Evolutionary conservation across 371 early-diverging fungal genomes (phyloP).

Genomic region (Mucor indicus): DNA sequence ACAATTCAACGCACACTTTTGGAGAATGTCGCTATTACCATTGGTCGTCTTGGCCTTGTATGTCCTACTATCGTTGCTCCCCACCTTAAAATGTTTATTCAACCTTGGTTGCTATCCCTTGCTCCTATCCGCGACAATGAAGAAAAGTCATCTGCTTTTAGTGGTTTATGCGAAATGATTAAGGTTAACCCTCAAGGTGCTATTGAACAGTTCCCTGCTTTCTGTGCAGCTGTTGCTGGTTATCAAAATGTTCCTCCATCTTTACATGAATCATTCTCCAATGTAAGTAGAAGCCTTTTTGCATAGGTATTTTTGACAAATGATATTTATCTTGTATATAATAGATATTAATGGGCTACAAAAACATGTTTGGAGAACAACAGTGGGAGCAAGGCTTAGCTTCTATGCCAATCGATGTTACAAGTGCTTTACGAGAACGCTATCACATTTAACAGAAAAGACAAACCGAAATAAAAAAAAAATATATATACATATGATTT

Average conservation of each 20-base stretch:
- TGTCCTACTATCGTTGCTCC: conserved; percentile 81
- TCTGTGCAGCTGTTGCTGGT: conserved; percentile 71
- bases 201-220: conserved; percentile 61
- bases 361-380: conserved; percentile 67
- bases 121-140: conserved; percentile 79
- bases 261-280: conserved; percentile 68
- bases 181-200: conserved; percentile 84
- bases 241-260: conserved; percentile 62
- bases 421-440: conserved; percentile 55
- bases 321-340: not conserved
- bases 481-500: too few relatives aligned
- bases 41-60: conserved; percentile 87
- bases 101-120: conserved; percentile 73
- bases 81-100: conserved; percentile 70
- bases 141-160: conserved; percentile 93
- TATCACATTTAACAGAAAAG: conserved; percentile 53
- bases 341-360: conserved; percentile 58
- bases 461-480: not conserved
- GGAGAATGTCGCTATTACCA: conserved; percentile 94
- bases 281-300: conserved; percentile 30
- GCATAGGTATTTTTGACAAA: not conserved
- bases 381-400: conserved; percentile 63
- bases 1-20: conserved; percentile 68
- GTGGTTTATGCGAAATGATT: conserved; percentile 88
- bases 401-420: conserved; percentile 58